These are phyloP conservation scores for Trebouxia sp. DNA, from an alignment of 139 green algal genomes.

Conservation along the genomic window DNA sequence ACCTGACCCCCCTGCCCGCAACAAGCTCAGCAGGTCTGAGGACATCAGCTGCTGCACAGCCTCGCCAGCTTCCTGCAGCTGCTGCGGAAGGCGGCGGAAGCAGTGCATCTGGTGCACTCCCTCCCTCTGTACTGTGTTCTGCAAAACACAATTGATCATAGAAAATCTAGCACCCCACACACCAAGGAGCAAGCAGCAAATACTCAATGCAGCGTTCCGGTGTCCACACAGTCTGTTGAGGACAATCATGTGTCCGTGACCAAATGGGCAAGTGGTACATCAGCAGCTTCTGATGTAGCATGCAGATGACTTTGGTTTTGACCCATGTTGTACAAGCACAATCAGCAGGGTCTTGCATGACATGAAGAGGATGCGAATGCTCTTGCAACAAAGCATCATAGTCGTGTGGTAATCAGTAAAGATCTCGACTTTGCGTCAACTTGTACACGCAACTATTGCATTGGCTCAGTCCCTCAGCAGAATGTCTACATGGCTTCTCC, in stretches of 20 bases:
- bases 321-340: no score
- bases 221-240: no score
- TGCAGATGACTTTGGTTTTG: no score
- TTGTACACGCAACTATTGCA: no score
- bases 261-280: neutral
- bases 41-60: constrained; percentile 50
- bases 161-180: neutral
- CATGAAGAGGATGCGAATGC: no score
- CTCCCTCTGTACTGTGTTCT: neutral
- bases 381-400: no score
- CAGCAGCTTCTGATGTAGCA: neutral
- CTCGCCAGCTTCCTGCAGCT: constrained; percentile 52
- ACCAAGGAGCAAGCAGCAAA: neutral
- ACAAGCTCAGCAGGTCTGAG: constrained; percentile 37
- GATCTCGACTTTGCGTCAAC: no score
- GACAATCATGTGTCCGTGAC: neutral
- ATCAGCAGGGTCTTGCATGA: no score
- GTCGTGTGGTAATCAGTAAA: no score
- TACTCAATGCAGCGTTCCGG: neutral
- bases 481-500: no score
- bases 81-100: constrained; percentile 37
- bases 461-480: no score
- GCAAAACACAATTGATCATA: constrained; percentile 38
- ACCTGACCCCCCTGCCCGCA: neutral
- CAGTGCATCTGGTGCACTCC: constrained; percentile 4